Evolutionary conservation across 192 early-diverging fungal species (phyloP).

Genomic region (Chytriomyces confervae): DNA sequence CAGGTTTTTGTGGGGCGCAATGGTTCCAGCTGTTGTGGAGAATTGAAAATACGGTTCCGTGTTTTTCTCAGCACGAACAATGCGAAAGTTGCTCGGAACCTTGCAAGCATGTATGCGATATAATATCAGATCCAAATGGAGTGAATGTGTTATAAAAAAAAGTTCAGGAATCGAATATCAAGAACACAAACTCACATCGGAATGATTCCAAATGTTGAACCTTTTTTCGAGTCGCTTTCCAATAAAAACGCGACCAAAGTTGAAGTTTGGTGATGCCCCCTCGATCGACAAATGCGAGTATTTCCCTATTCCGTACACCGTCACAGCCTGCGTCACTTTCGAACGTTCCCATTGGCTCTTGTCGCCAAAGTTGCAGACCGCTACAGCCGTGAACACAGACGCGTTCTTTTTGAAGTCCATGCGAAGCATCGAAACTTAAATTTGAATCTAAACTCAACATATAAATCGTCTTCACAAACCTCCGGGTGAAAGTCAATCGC

Average conservation of each 20-base stretch:
- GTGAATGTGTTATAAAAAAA: background rate
- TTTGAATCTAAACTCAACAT: too few species aligned
- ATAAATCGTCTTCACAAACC: conserved; percentile 30
- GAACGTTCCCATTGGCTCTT: conserved; percentile 48
- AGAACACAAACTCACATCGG: conserved; percentile 41
- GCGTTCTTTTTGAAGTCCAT: conserved; percentile 38
- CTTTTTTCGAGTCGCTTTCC: conserved; percentile 48
- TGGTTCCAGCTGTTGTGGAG: conserved; percentile 43
- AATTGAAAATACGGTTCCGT: conserved; percentile 57
- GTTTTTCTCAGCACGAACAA: conserved; percentile 50
- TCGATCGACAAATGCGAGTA: conserved; percentile 60
- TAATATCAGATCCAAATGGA: background rate
- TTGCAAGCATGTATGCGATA: background rate
- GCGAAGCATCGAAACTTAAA: background rate
- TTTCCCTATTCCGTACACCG: conserved; percentile 58
- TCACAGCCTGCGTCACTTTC: conserved; percentile 43
- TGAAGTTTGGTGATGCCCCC: conserved; percentile 37
- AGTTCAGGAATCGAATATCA: background rate
- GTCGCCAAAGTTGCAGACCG: conserved; percentile 60
- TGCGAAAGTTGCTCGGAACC: conserved; percentile 61
- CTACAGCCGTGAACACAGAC: conserved; percentile 52
- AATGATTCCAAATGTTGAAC: conserved; percentile 52
- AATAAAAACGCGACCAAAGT: conserved; percentile 64
- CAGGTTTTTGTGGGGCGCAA: conserved; percentile 35
- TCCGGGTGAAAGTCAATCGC: conserved; percentile 59